phyloP scores from a whole-genome alignment of 129 eudicot species.

The Arctium lappa region DNA sequence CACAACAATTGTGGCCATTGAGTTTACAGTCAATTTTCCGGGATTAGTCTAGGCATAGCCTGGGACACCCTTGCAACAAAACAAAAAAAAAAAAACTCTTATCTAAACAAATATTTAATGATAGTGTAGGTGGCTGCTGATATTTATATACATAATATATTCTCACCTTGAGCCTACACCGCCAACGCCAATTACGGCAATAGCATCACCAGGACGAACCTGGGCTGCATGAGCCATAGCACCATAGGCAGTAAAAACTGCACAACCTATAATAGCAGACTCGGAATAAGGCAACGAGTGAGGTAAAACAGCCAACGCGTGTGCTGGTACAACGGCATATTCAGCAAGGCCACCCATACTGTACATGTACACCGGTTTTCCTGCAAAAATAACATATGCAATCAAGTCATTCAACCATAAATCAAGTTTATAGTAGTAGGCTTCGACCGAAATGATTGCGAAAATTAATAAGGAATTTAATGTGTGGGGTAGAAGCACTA shows the following conservation, averaged over 20 bases:
- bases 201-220: slow-evolving; percentile 92
- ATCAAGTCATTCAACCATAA: neutral
- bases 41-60: no score
- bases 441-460: neutral
- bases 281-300: slow-evolving; percentile 84
- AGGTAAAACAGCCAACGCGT: slow-evolving; percentile 67
- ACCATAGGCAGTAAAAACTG: slow-evolving; percentile 98
- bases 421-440: slow-evolving; percentile 4
- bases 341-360: slow-evolving; percentile 99
- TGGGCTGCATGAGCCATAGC: slow-evolving; percentile 99
- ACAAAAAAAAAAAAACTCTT: no score
- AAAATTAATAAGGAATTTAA: neutral
- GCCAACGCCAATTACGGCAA: slow-evolving; percentile 96
- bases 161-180: slow-evolving; percentile 97
- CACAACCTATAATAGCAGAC: slow-evolving; percentile 94
- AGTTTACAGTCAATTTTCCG: no score
- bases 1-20: no score
- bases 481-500: neutral
- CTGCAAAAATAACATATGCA: slow-evolving; percentile 36
- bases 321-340: slow-evolving; percentile 81
- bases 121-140: neutral
- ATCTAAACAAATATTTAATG: neutral
- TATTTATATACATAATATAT: neutral
- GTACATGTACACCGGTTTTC: slow-evolving; percentile 96
- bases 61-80: no score